phyloP scores from a whole-genome alignment of 2,329 filamentous ascomycete genomes.

The Claviceps sp. region DNA sequence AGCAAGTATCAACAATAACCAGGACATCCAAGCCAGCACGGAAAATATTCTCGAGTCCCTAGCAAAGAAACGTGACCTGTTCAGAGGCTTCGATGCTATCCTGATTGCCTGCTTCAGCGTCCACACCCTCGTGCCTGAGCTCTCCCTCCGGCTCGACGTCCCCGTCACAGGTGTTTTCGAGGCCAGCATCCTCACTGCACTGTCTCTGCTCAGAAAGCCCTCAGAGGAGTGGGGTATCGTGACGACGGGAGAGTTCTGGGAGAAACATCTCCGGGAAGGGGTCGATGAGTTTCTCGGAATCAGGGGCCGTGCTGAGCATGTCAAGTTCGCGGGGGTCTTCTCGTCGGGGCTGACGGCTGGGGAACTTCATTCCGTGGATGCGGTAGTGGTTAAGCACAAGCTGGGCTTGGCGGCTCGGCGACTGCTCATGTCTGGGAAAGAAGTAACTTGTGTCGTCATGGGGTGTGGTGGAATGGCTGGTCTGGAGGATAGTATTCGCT shows the following conservation, averaged over 20 bases:
- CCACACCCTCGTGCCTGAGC: constrained; percentile 57
- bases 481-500: constrained; percentile 61
- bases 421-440: constrained; percentile 42
- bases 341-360: constrained; percentile 70
- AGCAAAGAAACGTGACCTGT: constrained; percentile 19
- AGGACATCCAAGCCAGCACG: constrained; percentile 52
- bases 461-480: constrained; percentile 89
- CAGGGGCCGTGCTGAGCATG: constrained; percentile 17
- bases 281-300: constrained; percentile 51
- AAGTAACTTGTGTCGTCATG: constrained; percentile 59
- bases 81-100: constrained; percentile 53
- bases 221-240: constrained; percentile 66
- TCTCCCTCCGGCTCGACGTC: constrained; percentile 25
- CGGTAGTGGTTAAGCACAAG: constrained; percentile 48
- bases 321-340: constrained; percentile 63
- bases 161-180: constrained; percentile 64
- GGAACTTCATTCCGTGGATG: constrained; percentile 61
- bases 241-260: constrained; percentile 77
- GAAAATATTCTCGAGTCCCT: constrained; percentile 47
- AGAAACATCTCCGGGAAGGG: constrained; percentile 53
- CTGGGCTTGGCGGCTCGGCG: constrained; percentile 58
- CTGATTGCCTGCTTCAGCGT: constrained; percentile 82
- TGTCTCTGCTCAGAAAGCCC: constrained; percentile 31
- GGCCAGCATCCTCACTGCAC: constrained; percentile 54
- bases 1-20: constrained; percentile 63